A percentile compares a stretch with the other conserved stretches of the same genome.
Conservation (phyloP, 2,329 filamentous ascomycete genomes). For the Fusarium sambucinum region DNA sequence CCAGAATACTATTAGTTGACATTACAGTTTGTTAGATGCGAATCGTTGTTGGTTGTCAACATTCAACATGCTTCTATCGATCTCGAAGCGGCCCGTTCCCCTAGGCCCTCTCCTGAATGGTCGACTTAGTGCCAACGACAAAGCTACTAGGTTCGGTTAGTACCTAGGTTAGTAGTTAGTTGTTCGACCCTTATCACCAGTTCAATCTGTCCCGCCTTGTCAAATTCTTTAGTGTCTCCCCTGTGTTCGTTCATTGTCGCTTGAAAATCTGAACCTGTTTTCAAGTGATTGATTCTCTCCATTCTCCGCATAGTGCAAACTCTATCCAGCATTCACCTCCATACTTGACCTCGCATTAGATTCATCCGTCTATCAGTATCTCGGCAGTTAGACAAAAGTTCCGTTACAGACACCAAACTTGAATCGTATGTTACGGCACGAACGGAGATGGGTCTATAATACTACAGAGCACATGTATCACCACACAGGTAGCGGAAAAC, state of each 20-base stretch:
- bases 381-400: slow-evolving; percentile 25
- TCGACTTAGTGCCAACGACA: slow-evolving; percentile 1
- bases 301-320: slow-evolving; percentile 16
- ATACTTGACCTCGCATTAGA: neutral
- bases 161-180: neutral
- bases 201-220: slow-evolving; percentile 6
- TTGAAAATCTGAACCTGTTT: neutral
- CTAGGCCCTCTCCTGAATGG: slow-evolving; percentile 8
- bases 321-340: neutral
- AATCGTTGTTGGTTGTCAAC: neutral
- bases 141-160: neutral
- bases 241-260: neutral
- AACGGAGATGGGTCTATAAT: neutral
- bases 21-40: neutral
- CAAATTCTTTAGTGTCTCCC: slow-evolving; percentile 1
- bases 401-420: slow-evolving; percentile 6
- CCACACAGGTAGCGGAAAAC: slow-evolving; percentile 11
- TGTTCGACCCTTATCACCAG: neutral
- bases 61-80: slow-evolving; percentile 2
- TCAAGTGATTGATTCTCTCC: neutral
- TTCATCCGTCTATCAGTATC: slow-evolving; percentile 23
- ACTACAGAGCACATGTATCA: neutral
- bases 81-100: slow-evolving; percentile 32
- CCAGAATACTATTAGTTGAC: neutral
- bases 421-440: neutral